Conservation (phyloP, 345 rosid genomes). For the Fremontodendron californicum region DNA sequence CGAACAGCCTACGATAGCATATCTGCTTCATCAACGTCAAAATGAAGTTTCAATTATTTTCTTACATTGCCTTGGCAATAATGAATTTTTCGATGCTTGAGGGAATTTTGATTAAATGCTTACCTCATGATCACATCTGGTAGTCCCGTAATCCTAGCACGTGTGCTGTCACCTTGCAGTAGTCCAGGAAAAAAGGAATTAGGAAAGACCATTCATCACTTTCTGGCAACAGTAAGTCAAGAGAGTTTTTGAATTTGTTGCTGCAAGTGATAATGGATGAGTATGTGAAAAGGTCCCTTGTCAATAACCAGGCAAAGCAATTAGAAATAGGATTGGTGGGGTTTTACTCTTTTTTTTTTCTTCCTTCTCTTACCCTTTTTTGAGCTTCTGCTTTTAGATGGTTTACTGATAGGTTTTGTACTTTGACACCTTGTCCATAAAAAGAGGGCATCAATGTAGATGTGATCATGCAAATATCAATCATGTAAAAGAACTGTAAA, state of each 20-base stretch:
- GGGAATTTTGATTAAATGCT: not conserved
- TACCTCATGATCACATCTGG: not conserved
- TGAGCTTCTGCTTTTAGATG: slow-evolving; percentile 5
- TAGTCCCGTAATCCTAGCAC: not conserved
- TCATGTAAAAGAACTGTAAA: slow-evolving; percentile 16
- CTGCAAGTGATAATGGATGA: not conserved
- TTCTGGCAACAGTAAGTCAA: not conserved
- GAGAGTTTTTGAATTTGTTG: slow-evolving; percentile 6
- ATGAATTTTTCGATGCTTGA: not conserved
- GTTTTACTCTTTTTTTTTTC: slow-evolving; percentile 3
- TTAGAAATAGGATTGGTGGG: slow-evolving; percentile 10
- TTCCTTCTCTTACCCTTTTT: not conserved
- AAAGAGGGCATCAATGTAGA: slow-evolving; percentile 17
- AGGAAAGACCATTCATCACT: not conserved
- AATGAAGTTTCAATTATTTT: slow-evolving; percentile 21
- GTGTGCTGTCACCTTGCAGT: not conserved
- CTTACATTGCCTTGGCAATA: slow-evolving; percentile 13
- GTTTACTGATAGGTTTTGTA: slow-evolving; percentile 5
- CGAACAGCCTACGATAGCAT: slow-evolving; percentile 53
- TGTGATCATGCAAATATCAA: not conserved
- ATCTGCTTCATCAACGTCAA: slow-evolving; percentile 26
- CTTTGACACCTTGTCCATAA: slow-evolving; percentile 16
- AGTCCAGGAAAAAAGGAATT: not conserved
- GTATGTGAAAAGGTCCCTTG: not conserved
- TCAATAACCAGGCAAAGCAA: slow-evolving; percentile 5